These are phyloP conservation scores for Austropuccinia psidii DNA, from an alignment of 1,284 basidiomycete genomes.

Conservation along the genomic window DNA sequence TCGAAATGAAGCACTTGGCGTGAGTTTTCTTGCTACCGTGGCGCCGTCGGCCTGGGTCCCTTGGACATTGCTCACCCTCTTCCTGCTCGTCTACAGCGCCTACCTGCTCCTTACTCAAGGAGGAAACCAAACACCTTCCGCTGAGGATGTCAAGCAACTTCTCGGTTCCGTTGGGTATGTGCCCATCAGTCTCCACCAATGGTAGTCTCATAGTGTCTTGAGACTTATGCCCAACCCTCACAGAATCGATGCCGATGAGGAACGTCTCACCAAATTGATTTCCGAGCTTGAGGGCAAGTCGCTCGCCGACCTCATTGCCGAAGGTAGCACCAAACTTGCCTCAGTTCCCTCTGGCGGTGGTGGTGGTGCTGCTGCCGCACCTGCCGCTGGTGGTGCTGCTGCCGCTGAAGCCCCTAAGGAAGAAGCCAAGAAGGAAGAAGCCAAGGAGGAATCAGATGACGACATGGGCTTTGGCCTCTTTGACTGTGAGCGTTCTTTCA, in stretches of 20 bases:
- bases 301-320: conserved; percentile 80
- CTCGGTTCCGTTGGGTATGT: conserved; percentile 63
- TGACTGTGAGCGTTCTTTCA: too few species aligned
- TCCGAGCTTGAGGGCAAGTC: conserved; percentile 90
- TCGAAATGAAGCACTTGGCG: conserved; percentile 17
- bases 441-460: conserved; percentile 39
- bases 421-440: conserved; percentile 45
- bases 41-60: conserved; percentile 1
- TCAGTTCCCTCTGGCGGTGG: conserved; percentile 60
- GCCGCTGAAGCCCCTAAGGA: conserved; percentile 63
- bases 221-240: not conserved
- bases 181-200: not conserved
- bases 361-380: conserved; percentile 53
- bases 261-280: conserved; percentile 75
- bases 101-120: conserved; percentile 96
- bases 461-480: conserved; percentile 39
- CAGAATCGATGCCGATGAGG: conserved; percentile 76
- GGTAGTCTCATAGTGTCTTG: too few species aligned
- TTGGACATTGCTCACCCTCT: conserved; percentile 45
- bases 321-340: conserved; percentile 85
- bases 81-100: conserved; percentile 47
- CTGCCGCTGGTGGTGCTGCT: conserved; percentile 58
- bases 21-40: conserved; percentile 17
- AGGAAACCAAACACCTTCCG: conserved; percentile 78
- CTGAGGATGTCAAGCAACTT: conserved; percentile 81